Evolutionary conservation across 768 basidiomycete species (phyloP), one percentile per base, ranked within the genome.

Genomic region (Russula ochroleuca): DNA sequence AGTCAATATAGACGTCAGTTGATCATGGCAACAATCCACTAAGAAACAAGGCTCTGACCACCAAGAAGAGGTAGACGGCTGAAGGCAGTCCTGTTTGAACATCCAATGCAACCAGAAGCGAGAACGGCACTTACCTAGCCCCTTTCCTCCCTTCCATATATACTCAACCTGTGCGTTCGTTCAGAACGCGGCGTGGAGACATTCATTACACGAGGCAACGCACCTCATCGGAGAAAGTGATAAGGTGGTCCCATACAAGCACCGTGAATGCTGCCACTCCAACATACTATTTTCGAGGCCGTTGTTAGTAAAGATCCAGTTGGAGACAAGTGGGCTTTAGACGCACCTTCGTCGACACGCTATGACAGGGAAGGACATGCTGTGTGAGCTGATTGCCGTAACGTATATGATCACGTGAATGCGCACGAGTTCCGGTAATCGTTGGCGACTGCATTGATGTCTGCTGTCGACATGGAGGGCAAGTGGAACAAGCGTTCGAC

Each of bases 201-300:
- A n/a, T 38, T 25, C 37, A 54, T 25, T 23, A 41, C 8, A 35
- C 10, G 15, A 19, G 10, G 5, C 17, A 23, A 40, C 25, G 25
- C 56, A 78, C 75, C 72, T 83, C 82, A 37, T 80, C 78, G 2
- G 69, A 67, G 47, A 85, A 80, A 0, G 83, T 82, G 62, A 83
- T 75, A 31, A 83, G 66, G 63, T 85, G 83, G 65, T 85, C 83
- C 80, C 81, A 85, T 15, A 85, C 62, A 14, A 86, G 74, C 15
- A 81, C 69, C 1, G 78, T 78, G 68, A 81, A 82, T 65, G 81
- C 79, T 13, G 77, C 77, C 40, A 85, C 72, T 14, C 81, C 84
- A 38, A 85, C 75, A 59, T 76, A 80, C 83, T 86, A 23, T 35
- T 8, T 11, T 28, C 33, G 5, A 33, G n/a, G n/a, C n/a, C 4